Base-by-base conservation (phyloP, 1,284 basidiomycete species). In the Anthracocystis panici-leucophaei region DNA sequence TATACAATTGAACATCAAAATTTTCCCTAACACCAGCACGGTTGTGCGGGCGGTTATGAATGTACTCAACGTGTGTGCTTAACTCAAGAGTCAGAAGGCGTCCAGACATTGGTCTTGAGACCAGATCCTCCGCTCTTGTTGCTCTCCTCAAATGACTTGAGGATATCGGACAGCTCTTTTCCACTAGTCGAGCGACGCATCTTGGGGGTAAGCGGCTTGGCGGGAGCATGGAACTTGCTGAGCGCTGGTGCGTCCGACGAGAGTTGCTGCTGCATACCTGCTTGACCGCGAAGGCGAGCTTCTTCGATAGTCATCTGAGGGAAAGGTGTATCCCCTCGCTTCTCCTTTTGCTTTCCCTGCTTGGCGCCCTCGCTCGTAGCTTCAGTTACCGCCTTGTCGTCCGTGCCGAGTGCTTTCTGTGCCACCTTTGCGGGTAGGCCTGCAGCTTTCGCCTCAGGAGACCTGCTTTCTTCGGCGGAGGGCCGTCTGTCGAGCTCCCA, bases 291-390 rank as follows among this genome's bases (percentile, higher is more conserved):
- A 49, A 64, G 51, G 35, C 78, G 58, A 9, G 79, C 80, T 63
- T 79, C 77, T 46, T 79, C 76, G 56, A 81, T 75, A 41, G 70
- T 78, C 58, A 81, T 78, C 38, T 76, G 58, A 1, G 74, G 72
- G 55, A 78, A 72, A 16, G 60, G 46, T 27, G 48, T 18, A 16
- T 20, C 46, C 20, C 29, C 44, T 23, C 57, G 44, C 40, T 66
- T n/a, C 53, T 70, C 59, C 45, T 52, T 52, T 33, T 51, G 44
- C 21, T 46, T 54, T 23, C 31, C 56, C 38, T 63, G 38, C 52
- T 49, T 33, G 18, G 51, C 57, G 14, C 62, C 68, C 14, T 67
- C 23, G 33, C 58, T 64, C 5, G 65, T 70, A 1, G 56, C 65
- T 18, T 64, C 57, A 1, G 69, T 70, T 12, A 65, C 77, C 8